Evolutionary conservation across 2,329 filamentous ascomycete genomes (phyloP).

Genomic region (Conoideocrella luteorostrata): DNA sequence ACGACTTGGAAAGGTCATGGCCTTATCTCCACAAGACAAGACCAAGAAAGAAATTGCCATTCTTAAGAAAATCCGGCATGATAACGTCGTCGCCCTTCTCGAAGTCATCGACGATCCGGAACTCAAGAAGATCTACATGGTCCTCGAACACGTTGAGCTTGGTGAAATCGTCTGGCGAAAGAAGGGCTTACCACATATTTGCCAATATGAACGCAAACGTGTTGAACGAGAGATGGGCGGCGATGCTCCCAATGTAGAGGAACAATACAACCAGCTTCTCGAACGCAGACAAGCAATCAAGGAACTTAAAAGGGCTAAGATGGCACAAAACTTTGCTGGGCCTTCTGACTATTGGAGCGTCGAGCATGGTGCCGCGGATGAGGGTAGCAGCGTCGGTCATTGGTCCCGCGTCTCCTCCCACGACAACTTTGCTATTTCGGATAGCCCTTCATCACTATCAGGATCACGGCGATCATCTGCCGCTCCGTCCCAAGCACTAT

Average conservation of each 20-base stretch:
- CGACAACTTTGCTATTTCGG: conserved; percentile 32
- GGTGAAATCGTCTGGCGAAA: conserved; percentile 94
- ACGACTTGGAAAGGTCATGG: conserved; percentile 76
- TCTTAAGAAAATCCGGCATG: conserved; percentile 93
- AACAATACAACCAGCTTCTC: conserved; percentile 52
- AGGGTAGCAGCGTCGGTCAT: conserved; percentile 35
- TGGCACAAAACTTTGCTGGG: conserved; percentile 41
- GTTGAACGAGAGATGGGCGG: conserved; percentile 66
- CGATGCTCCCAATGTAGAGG: conserved; percentile 53
- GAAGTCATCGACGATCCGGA: conserved; percentile 98
- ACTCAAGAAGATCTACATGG: conserved; percentile 96
- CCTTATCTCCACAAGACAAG: conserved; percentile 62
- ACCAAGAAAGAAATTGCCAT: conserved; percentile 96
- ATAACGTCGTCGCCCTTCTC: conserved; percentile 91
- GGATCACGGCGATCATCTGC: conserved; percentile 37
- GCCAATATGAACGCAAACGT: conserved; percentile 72
- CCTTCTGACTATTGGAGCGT: conserved; percentile 73
- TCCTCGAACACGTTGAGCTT: conserved; percentile 88
- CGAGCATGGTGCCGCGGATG: conserved; percentile 63
- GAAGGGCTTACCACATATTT: conserved; percentile 77
- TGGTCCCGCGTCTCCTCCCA: conserved; percentile 37
- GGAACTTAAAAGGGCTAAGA: conserved; percentile 50
- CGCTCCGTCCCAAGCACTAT: conserved; percentile 41
- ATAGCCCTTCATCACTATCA: conserved; percentile 30
- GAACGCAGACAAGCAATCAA: conserved; percentile 53